Evolutionary conservation across 345 rosid species (phyloP).

Genomic region (Lepidium sativum): DNA sequence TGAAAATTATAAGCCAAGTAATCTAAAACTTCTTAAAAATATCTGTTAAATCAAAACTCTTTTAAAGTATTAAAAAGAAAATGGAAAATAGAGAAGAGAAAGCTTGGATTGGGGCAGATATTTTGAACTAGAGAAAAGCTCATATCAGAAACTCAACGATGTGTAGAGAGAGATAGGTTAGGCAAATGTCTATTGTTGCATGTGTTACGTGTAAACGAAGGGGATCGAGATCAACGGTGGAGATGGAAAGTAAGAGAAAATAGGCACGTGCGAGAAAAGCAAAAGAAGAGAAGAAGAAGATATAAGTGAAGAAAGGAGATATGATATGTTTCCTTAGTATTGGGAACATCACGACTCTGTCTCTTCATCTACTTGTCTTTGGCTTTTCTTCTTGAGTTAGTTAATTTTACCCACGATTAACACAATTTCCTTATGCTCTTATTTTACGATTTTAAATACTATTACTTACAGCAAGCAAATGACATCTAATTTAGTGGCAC

Average conservation of each 20-base stretch:
- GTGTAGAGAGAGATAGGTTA: conserved; percentile 8
- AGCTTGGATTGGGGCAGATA: neutral
- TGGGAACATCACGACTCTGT: conserved; percentile 3
- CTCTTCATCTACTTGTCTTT: conserved; percentile 1
- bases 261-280: conserved; percentile 15
- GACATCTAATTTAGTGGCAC: too few species aligned
- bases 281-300: conserved; percentile 12
- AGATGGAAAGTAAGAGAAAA: neutral
- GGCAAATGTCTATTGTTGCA: conserved; percentile 12
- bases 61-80: too few species aligned
- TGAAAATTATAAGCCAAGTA: too few species aligned
- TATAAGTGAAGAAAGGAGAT: conserved; percentile 9
- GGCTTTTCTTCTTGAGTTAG: neutral
- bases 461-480: neutral
- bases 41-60: too few species aligned
- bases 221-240: conserved; percentile 6
- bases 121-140: neutral
- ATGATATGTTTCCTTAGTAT: conserved; percentile 16
- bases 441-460: neutral
- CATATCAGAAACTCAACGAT: neutral
- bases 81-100: neutral
- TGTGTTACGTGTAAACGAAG: neutral
- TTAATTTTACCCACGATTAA: neutral
- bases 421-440: conserved; percentile 7
- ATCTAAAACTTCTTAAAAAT: too few species aligned